A percentile compares a stretch with the other conserved stretches of the same genome.
Evolutionary conservation across 2,329 filamentous ascomycete species (phyloP).

Genomic region (Calonectria montana): DNA sequence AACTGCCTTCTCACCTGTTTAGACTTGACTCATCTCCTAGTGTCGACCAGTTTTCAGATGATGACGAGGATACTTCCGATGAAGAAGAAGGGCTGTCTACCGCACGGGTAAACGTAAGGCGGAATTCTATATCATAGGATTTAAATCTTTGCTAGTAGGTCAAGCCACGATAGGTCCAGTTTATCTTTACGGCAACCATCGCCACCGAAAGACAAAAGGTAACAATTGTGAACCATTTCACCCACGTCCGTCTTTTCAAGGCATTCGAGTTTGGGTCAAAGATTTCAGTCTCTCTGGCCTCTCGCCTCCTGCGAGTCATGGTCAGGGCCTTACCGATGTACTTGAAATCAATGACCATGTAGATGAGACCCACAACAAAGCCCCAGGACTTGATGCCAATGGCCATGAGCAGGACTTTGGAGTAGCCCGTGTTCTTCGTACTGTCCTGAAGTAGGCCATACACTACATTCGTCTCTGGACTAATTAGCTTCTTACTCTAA

Average conservation of each 20-base stretch:
- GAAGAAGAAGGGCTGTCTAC: too few species aligned
- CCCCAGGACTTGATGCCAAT: background rate
- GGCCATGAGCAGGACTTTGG: background rate
- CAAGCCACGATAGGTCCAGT: too few species aligned
- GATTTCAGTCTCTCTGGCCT: background rate
- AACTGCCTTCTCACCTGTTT: background rate
- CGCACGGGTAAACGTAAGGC: background rate
- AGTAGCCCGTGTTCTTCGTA: background rate
- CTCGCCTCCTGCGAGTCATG: background rate
- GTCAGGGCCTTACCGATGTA: background rate
- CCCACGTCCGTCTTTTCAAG: background rate
- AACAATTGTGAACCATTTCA: background rate
- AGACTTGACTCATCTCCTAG: background rate
- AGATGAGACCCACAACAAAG: background rate
- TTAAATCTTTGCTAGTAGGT: too few species aligned
- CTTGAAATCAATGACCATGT: background rate
- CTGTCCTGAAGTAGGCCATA: background rate
- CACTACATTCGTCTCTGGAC: background rate
- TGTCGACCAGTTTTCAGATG: background rate
- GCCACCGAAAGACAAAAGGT: background rate
- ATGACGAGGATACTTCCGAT: background rate
- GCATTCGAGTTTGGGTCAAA: background rate
- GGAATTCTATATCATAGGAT: background rate
- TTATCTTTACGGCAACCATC: too few species aligned
- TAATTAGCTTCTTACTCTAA: background rate